Base-by-base conservation (phyloP, 495 filamentous ascomycete species). In the Penicillium taxi region DNA sequence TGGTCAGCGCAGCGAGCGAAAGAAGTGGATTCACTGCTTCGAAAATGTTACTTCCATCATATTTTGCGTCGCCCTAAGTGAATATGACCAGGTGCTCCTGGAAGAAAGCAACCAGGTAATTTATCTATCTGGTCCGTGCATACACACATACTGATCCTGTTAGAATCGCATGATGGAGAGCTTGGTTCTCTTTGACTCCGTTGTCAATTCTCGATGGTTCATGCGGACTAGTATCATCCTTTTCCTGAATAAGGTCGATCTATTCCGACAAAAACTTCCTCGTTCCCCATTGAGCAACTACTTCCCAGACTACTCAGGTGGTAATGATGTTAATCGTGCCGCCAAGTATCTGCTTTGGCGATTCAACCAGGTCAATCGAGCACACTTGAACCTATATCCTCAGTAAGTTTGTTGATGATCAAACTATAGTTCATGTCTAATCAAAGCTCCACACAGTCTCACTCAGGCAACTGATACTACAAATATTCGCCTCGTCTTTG, bases 21-120 rank as follows among this genome's bases (percentile, higher is more conserved):
- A 98, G 66, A 98, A 98, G 64, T 98, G 91, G 91, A 98, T 98
- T 52, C 91, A 98, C 65, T 98, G 91, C 69, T 98, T 98, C 58
- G 91, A 98, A 59, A 95, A 96, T 47, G 91, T 98, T 46, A 98
- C 91, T 7, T 98, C 91, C n/a, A 98, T 98, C 61, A 96, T 98
- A 50, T 98, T 98, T 67, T 96, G 91, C 50, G 91, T 98, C 28
- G 93, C 91, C 13, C 67, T 98, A 47, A 96, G 93, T 70, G 91
- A 98, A 60, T 98, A 98, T 58, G 91, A 98, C 54, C 91, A 98
- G 61, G 88, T 94, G 6, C 70, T 98, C 32, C 71, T 96, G 24
- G 93, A 98, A 66, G 89, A 98, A 62, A 93, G 82, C 61, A 95
- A 91, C 58, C 91, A 98, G 73, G 87, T 88, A 75, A n/a, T n/a